These are phyloP conservation scores for Colletotrichum eleusines DNA, from an alignment of 2,329 filamentous ascomycete genomes.

Conservation along the genomic window DNA sequence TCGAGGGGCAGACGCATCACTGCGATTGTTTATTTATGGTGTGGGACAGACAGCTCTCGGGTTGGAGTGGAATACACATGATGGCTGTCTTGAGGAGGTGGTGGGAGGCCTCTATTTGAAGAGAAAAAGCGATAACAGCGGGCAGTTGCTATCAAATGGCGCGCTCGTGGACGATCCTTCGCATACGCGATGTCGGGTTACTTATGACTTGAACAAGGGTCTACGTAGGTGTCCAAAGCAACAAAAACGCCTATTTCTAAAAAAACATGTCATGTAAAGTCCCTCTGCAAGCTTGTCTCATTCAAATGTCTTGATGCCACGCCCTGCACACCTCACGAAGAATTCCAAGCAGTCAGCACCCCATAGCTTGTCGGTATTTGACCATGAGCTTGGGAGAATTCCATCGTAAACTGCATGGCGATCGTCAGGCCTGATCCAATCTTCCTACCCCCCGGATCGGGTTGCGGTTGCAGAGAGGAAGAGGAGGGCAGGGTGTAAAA, in stretches of 20 bases:
- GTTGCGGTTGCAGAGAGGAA: background rate
- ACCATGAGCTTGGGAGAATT: background rate
- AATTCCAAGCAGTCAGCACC: background rate
- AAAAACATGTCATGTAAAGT: background rate
- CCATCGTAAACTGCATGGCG: background rate
- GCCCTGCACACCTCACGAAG: background rate
- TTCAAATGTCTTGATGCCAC: background rate
- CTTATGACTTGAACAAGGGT: background rate
- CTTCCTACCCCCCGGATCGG: background rate
- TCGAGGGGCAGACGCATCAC: slow-evolving; percentile 33
- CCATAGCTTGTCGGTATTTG: background rate
- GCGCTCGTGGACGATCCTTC: background rate
- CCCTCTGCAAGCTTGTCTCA: background rate
- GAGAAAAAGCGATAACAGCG: background rate
- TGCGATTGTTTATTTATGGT: slow-evolving; percentile 29
- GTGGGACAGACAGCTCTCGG: background rate
- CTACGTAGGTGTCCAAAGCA: background rate
- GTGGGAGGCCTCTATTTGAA: background rate
- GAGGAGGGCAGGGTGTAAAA: background rate
- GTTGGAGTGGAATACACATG: slow-evolving; percentile 14
- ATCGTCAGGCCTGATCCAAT: background rate
- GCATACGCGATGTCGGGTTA: background rate
- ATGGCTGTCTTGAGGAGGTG: background rate
- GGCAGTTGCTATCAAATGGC: background rate
- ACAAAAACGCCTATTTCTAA: background rate